Evolutionary conservation across 1,139 yeast genomes (phyloP).

Genomic region (Geotrichum histeridarum): DNA sequence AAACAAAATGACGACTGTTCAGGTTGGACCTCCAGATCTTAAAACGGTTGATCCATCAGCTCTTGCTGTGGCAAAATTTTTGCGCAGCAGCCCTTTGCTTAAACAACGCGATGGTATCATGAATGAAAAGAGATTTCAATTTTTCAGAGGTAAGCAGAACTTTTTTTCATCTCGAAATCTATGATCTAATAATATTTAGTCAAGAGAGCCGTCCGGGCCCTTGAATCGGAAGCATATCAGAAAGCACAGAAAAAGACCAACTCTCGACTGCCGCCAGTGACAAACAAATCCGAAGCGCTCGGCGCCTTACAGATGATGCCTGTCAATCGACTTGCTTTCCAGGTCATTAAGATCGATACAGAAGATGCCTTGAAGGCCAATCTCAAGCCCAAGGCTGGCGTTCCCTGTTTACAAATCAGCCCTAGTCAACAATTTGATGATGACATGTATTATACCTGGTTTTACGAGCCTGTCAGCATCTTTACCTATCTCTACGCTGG

Average conservation of each 20-base stretch:
- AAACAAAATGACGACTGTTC: slow-evolving; percentile 25
- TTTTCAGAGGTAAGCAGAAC: slow-evolving; percentile 55
- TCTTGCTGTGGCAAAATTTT: slow-evolving; percentile 61
- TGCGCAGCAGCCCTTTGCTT: slow-evolving; percentile 58
- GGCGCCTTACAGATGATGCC: slow-evolving; percentile 63
- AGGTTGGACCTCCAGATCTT: slow-evolving; percentile 37
- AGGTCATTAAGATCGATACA: slow-evolving; percentile 55
- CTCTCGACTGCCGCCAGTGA: slow-evolving; percentile 58
- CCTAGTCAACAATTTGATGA: slow-evolving; percentile 68
- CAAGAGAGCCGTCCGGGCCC: slow-evolving; percentile 76
- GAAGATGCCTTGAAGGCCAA: slow-evolving; percentile 61
- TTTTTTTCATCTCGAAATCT: background rate
- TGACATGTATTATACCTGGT: slow-evolving; percentile 86
- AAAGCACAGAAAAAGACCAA: slow-evolving; percentile 47
- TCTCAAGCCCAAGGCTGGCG: slow-evolving; percentile 63
- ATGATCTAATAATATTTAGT: slow-evolving; percentile 21
- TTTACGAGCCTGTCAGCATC: slow-evolving; percentile 71
- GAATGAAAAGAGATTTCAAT: slow-evolving; percentile 65
- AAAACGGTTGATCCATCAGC: slow-evolving; percentile 42
- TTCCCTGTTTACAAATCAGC: slow-evolving; percentile 64
- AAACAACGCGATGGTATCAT: slow-evolving; percentile 79
- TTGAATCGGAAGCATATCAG: slow-evolving; percentile 67
- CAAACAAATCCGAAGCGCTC: slow-evolving; percentile 52
- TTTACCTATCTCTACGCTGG: slow-evolving; percentile 57
- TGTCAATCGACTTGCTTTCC: slow-evolving; percentile 67